Conservation (phyloP, 78 protist species). For the Speleostelium caveatum region DNA sequence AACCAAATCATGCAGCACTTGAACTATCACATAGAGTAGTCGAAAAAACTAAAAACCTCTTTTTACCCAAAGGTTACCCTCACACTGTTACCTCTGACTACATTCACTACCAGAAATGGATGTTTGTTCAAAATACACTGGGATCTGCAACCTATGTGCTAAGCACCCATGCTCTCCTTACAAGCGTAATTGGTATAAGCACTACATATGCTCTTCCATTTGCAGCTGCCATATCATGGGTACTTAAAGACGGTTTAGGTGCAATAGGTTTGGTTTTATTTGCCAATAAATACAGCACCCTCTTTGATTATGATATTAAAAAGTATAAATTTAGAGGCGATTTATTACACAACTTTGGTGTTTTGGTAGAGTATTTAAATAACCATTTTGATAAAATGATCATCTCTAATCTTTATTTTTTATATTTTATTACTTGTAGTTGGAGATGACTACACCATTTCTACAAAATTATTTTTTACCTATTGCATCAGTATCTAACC, state of each 20-base stretch:
- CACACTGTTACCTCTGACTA: constrained; percentile 37
- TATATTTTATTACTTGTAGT: constrained; percentile 10
- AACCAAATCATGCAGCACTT: too few relatives aligned
- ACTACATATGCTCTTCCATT: constrained; percentile 27
- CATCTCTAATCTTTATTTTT: constrained; percentile 1
- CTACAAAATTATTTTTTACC: constrained; percentile 55
- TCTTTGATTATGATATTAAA: constrained; percentile 69
- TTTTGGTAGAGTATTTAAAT: constrained; percentile 48
- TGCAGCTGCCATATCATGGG: constrained; percentile 80
- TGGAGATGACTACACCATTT: constrained; percentile 76
- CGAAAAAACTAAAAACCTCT: neutral
- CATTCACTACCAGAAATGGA: constrained; percentile 51
- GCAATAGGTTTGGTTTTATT: constrained; percentile 64
- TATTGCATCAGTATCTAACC: constrained; percentile 70
- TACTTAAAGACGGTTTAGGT: constrained; percentile 77
- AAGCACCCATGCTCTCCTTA: constrained; percentile 61
- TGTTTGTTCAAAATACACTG: constrained; percentile 53
- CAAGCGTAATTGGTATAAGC: constrained; percentile 50
- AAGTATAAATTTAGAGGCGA: constrained; percentile 75
- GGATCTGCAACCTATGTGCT: constrained; percentile 75
- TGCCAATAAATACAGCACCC: constrained; percentile 65
- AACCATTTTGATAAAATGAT: neutral
- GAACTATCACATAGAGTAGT: too few relatives aligned
- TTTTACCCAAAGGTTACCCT: constrained; percentile 76
- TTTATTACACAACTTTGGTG: constrained; percentile 73